Evolutionary conservation across 176 grass and related monocot genomes (phyloP).

Genomic region (bread wheat (Triticum aestivum)): IWGSC_CS_RefSeq_v2.1 NC_057809.1:608126873-608127372

Average conservation of each 20-base stretch:
- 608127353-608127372: slow-evolving; percentile 6
- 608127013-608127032: not conserved
- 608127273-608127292: slow-evolving; percentile 32
- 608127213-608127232: slow-evolving; percentile 23
- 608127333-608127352: slow-evolving; percentile 25
- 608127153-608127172: not conserved
- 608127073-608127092: not conserved
- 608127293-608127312: slow-evolving; percentile 24
- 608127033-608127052: not conserved
- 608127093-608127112: not conserved
- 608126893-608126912: no score
- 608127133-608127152: not conserved
- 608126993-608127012: not conserved
- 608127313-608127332: slow-evolving; percentile 39
- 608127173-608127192: slow-evolving; percentile 10
- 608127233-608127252: slow-evolving; percentile 39
- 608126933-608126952: not conserved
- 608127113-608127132: not conserved
- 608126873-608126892: not conserved
- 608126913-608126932: not conserved
- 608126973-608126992: not conserved
- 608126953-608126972: not conserved
- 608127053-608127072: not conserved
- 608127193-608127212: slow-evolving; percentile 7
- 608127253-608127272: not conserved